Base-by-base conservation (phyloP, 2,329 filamentous ascomycete genomes). In the Aspergillus fijiensis region DNA sequence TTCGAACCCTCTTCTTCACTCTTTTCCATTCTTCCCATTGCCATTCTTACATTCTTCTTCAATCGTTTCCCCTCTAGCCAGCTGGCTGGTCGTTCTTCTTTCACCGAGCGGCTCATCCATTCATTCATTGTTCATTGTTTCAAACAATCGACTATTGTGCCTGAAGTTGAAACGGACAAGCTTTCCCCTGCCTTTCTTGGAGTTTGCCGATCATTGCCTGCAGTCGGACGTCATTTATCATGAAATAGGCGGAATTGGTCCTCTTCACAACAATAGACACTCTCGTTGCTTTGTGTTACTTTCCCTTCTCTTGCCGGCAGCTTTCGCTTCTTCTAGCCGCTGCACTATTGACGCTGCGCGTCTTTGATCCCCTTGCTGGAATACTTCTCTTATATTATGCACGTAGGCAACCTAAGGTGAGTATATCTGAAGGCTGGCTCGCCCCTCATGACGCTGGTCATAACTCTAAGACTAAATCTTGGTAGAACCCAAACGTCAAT, bases 371-470 rank as follows among this genome's bases (percentile, higher is more conserved):
- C 53, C 61, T 61, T 65, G 50, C 63, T 56, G 57, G 39, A 59
- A 49, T 56, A 48, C 33, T 58, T 27, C 49, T 19, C 27, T 33
- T 51, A 51, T 57, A 65, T 51, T 54, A 66, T 65, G 64, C 64
- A 66, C 50, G 52, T 59, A 56, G 56, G 49, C 60, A 49, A 59
- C 29, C 55, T 51, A 51, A 62, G 54, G 64, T 66, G 53, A 62
- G 64, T 65, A 48, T 49, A 61, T 45, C 49, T 39, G 45, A 55
- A 63, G 62, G 55, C 64, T 61, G 60, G 48, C 47, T 48, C 42
- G 21, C 55, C 55, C 49, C 50, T 55, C 25, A 25, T 57, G 51
- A 60, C 42, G 58, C 54, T 57, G 33, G 57, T 48, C 49, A 49
- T 58, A 35, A 53, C 27, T 51, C 25, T 56, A 55, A 49, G 50